Percentiles rank a stretch among this genome's conserved stretches.
Evolutionary conservation across 75 land plant species (phyloP).

Genomic region (Selaginella moellendorffii): DNA sequence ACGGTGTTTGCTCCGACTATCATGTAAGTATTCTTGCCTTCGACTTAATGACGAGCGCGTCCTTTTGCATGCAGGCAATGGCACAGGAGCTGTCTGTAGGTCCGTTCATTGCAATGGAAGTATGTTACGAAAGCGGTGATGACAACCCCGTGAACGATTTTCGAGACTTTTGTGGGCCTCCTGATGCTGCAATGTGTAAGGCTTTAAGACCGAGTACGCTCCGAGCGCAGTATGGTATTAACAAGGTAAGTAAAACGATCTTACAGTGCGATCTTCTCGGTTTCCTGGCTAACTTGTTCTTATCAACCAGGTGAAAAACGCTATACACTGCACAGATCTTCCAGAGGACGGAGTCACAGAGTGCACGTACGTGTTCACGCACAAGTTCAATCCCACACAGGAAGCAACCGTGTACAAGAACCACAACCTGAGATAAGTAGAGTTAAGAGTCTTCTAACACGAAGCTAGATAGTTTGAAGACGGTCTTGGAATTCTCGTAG

Average conservation of each 20-base stretch:
- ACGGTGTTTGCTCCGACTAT: constrained; percentile 21
- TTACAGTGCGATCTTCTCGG: no score
- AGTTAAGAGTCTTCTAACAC: no score
- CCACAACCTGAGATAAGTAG: constrained; percentile 13
- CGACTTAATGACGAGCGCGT: neutral
- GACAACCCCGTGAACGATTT: constrained; percentile 22
- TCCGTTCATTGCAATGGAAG: constrained; percentile 22
- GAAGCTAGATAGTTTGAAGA: no score
- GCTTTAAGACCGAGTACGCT: constrained; percentile 21
- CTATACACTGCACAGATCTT: constrained; percentile 32
- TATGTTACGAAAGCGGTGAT: constrained; percentile 15
- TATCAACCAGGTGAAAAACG: constrained; percentile 39
- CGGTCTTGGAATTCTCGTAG: no score
- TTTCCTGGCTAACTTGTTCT: neutral
- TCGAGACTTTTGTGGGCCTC: constrained; percentile 35
- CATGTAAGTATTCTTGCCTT: constrained; percentile 11
- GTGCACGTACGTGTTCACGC: constrained; percentile 21
- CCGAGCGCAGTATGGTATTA: constrained; percentile 30
- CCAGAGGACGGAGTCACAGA: constrained; percentile 31
- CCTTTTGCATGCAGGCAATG: constrained; percentile 19
- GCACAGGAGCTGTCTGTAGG: constrained; percentile 28
- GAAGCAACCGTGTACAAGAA: constrained; percentile 13
- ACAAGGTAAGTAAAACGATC: constrained; percentile 18
- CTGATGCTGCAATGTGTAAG: constrained; percentile 20
- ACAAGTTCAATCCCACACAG: constrained; percentile 14